A percentile compares a stretch with the other conserved stretches of the same genome.
phyloP scores from a whole-genome alignment of 1,284 basidiomycete species.

The Pseudozyma thailandica region DNA sequence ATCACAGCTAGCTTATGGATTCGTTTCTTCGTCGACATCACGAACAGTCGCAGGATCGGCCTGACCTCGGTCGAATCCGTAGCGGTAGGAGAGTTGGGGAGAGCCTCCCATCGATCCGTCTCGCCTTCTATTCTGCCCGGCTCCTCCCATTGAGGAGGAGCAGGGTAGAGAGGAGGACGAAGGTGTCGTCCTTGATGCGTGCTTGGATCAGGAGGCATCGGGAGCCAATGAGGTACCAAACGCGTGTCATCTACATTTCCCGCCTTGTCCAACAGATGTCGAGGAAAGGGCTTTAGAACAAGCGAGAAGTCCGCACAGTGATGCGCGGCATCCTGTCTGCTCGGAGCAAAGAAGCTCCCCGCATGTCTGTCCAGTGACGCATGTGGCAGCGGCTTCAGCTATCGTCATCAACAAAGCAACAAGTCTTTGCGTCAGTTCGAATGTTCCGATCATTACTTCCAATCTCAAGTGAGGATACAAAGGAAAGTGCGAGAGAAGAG shows the following conservation, averaged over 20 bases:
- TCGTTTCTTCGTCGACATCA: slow-evolving; percentile 50
- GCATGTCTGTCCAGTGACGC: slow-evolving; percentile 5
- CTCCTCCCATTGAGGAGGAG: background rate
- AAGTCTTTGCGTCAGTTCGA: slow-evolving; percentile 8
- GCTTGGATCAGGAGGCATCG: slow-evolving; percentile 19
- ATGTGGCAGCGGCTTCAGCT: slow-evolving; percentile 32
- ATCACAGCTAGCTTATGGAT: slow-evolving; percentile 60
- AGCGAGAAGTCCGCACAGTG: slow-evolving; percentile 19
- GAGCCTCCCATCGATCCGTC: slow-evolving; percentile 19
- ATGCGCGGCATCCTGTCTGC: slow-evolving; percentile 1
- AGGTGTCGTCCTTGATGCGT: slow-evolving; percentile 41
- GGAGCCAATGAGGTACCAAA: slow-evolving; percentile 30
- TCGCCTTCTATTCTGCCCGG: background rate
- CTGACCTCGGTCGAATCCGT: background rate
- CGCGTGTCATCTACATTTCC: slow-evolving; percentile 11
- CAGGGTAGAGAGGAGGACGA: background rate
- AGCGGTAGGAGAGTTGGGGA: background rate
- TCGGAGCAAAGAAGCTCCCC: slow-evolving; percentile 11
- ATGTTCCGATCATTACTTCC: background rate
- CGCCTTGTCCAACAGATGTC: slow-evolving; percentile 11
- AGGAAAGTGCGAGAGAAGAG: slow-evolving; percentile 6
- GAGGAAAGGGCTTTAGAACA: slow-evolving; percentile 37
- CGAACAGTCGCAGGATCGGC: slow-evolving; percentile 35
- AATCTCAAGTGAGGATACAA: background rate
- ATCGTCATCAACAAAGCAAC: background rate